These are phyloP conservation scores for Candida vaughaniae DNA, from an alignment of 805 yeast species.

Conservation along the genomic window DNA sequence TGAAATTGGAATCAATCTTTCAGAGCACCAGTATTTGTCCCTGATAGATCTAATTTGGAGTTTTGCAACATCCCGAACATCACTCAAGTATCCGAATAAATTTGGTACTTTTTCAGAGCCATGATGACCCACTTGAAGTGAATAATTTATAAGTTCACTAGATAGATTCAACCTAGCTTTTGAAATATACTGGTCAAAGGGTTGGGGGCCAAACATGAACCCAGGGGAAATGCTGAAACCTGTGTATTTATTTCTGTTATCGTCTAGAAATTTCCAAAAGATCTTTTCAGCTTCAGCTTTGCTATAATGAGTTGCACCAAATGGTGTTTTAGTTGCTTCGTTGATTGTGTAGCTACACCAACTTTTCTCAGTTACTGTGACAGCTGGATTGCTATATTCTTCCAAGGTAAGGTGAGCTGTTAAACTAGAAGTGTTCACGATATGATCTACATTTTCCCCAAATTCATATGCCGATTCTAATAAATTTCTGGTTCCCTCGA, in stretches of 20 bases:
- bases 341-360: constrained; percentile 4
- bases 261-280: constrained; percentile 20
- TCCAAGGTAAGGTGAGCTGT: constrained; percentile 18
- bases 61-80: constrained; percentile 25
- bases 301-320: constrained; percentile 24
- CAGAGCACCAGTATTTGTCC: constrained; percentile 12
- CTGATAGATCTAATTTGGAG: constrained; percentile 19
- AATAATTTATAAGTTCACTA: constrained; percentile 3
- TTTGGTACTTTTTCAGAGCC: constrained; percentile 4
- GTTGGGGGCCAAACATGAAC: constrained; percentile 11
- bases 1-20: constrained; percentile 25
- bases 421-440: constrained; percentile 51
- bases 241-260: constrained; percentile 14
- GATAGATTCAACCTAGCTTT: constrained; percentile 5
- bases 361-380: constrained; percentile 14
- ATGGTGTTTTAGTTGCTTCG: constrained; percentile 9
- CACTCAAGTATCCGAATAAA: constrained; percentile 16
- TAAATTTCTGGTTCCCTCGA: constrained; percentile 35
- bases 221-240: constrained; percentile 8
- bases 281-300: constrained; percentile 16
- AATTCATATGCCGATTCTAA: constrained; percentile 44
- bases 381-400: constrained; percentile 4
- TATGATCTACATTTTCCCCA: constrained; percentile 40
- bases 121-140: constrained; percentile 4
- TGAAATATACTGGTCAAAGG: constrained; percentile 22